phyloP scores from a whole-genome alignment of 2,329 filamentous ascomycete species.

The Juglanconis oblonga region DNA sequence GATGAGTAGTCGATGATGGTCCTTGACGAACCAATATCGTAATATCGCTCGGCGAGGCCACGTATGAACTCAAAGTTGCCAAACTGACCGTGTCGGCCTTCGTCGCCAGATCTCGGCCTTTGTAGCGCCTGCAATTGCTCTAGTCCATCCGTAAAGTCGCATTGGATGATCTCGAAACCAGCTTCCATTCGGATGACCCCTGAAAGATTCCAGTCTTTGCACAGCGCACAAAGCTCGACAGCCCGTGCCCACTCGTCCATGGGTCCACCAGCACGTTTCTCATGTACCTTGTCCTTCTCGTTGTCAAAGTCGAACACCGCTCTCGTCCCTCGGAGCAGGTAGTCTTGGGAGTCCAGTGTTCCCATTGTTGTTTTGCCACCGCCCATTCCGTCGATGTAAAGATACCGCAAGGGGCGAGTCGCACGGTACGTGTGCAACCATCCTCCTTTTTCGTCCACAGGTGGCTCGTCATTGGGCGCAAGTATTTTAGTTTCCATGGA shows the following conservation, averaged over 20 bases:
- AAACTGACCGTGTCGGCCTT: slow-evolving; percentile 25
- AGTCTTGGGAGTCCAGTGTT: slow-evolving; percentile 66
- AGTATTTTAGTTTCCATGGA: neutral
- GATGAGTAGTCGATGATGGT: slow-evolving; percentile 45
- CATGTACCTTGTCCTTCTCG: neutral
- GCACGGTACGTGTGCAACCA: slow-evolving; percentile 67
- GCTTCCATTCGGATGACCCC: slow-evolving; percentile 66
- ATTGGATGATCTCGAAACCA: slow-evolving; percentile 70
- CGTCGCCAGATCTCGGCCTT: slow-evolving; percentile 21
- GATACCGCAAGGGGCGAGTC: slow-evolving; percentile 52
- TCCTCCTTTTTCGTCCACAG: slow-evolving; percentile 34
- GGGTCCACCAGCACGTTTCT: slow-evolving; percentile 3
- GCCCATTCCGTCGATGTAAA: slow-evolving; percentile 70
- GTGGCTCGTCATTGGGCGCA: neutral
- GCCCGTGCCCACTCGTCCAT: slow-evolving; percentile 53
- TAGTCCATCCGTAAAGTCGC: slow-evolving; percentile 51
- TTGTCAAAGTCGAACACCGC: slow-evolving; percentile 1
- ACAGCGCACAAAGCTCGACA: slow-evolving; percentile 51
- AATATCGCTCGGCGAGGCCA: slow-evolving; percentile 42
- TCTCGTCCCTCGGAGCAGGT: slow-evolving; percentile 48
- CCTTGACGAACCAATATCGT: slow-evolving; percentile 41
- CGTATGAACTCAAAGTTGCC: slow-evolving; percentile 37
- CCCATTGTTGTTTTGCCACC: slow-evolving; percentile 64
- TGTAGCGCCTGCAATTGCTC: slow-evolving; percentile 32
- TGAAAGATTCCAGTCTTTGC: slow-evolving; percentile 55